Evolutionary conservation across 169 alveolate species (phyloP).

Genomic region (Sarcocystis neurona): DNA sequence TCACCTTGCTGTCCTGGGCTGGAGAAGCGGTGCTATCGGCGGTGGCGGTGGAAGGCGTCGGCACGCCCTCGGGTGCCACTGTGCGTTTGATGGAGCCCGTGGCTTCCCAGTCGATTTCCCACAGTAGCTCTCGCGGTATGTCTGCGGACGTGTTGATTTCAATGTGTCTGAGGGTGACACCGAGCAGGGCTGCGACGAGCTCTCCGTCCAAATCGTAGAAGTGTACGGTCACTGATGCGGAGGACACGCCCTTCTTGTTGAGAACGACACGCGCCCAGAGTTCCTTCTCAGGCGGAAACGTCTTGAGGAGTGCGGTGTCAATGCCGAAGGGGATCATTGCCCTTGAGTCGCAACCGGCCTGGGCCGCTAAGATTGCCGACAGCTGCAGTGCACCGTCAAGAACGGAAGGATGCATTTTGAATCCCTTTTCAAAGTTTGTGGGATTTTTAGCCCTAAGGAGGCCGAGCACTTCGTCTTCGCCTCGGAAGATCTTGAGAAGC

Average conservation of each 20-base stretch:
- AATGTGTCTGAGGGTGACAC: constrained; percentile 44
- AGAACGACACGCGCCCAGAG: constrained; percentile 67
- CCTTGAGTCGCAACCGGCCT: constrained; percentile 20
- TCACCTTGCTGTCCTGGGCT: not conserved
- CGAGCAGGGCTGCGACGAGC: constrained; percentile 21
- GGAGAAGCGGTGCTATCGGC: not conserved
- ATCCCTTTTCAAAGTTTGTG: constrained; percentile 67
- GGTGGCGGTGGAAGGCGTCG: not conserved
- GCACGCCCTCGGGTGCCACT: not conserved
- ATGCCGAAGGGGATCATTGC: constrained; percentile 74
- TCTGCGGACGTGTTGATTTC: constrained; percentile 56
- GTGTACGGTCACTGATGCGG: constrained; percentile 54
- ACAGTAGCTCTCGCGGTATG: constrained; percentile 54
- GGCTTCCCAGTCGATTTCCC: constrained; percentile 51
- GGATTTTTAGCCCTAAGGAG: constrained; percentile 37
- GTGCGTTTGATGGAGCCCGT: not conserved
- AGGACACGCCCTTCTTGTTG: not conserved
- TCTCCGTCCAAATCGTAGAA: constrained; percentile 33
- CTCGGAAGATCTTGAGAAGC: constrained; percentile 55
- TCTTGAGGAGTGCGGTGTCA: constrained; percentile 49
- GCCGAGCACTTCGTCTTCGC: constrained; percentile 62
- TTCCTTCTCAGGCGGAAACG: constrained; percentile 35
- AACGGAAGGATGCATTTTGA: constrained; percentile 73
- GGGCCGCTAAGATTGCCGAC: constrained; percentile 56
- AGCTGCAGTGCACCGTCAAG: constrained; percentile 77